phyloP scores from a whole-genome alignment of 176 grass and related monocot species.

The Carex kokanica region DNA sequence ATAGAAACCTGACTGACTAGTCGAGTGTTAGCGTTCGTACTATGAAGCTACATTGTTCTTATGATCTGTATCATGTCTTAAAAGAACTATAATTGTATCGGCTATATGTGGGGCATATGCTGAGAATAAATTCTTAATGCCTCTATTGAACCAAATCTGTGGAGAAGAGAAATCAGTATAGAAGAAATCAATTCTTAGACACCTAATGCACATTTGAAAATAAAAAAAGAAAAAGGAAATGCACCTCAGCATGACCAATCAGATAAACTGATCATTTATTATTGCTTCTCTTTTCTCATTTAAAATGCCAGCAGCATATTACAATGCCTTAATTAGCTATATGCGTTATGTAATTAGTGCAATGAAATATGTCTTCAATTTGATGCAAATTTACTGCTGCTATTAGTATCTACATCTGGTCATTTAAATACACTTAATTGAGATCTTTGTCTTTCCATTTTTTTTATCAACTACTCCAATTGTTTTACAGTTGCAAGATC shows the following conservation, averaged over 20 bases:
- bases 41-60: background rate
- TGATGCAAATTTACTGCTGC: background rate
- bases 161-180: background rate
- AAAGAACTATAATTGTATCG: background rate
- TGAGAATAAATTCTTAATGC: background rate
- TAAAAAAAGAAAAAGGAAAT: background rate
- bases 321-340: background rate
- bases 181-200: background rate
- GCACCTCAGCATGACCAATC: background rate
- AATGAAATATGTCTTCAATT: background rate
- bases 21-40: background rate
- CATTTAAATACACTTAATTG: background rate
- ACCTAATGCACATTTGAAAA: background rate
- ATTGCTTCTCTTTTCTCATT: background rate
- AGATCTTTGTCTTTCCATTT: background rate
- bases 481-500: constrained; percentile 16
- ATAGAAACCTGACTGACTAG: background rate
- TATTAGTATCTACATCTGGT: background rate
- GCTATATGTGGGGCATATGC: background rate
- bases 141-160: background rate
- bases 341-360: background rate
- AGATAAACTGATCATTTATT: background rate
- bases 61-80: background rate
- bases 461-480: background rate
- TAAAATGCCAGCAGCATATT: background rate